Evolutionary conservation across 352 stramenopile genomes (phyloP), one percentile per base, ranked within the genome.

Genomic region (Phytopythium ostracodes): DNA sequence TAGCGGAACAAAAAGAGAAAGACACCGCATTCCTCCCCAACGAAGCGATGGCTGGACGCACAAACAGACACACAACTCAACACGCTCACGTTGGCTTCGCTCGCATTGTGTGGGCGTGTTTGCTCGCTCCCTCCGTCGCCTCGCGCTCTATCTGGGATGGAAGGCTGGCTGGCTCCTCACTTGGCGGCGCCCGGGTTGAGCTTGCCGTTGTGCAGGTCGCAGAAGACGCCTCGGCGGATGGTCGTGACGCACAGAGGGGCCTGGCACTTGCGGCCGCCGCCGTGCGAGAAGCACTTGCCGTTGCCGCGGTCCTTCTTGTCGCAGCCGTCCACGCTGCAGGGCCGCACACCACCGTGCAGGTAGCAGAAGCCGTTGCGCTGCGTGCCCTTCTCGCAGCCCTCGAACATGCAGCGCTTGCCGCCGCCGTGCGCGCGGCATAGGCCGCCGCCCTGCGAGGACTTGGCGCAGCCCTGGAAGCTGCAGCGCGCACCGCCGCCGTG

Each of bases 221-320:
- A 92, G 64, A 75, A 87, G 17, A 71, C 72, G 22, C 83, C 81
- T 38, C 82, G 72, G 35, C 83, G 81, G 53, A 89, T 88, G 38
- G 73, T 91, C 42, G 72, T 78, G n/a, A 81, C 70, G 71, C 84
- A 92, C 64, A 79, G 73, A 35, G 75, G 68, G 3, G 77, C 70
- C 56, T 91, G 77, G 67, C 84, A 92, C 49, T 81, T 81, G 63
- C 81, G 81, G 57, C 84, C 82, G 46, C 83, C 84, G 20, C 84
- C 82, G 63, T 92, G 84, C 2, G 79, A 83, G 36, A 91, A 90
- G 74, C 84, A 93, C 66, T 89, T 89, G 69, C 84, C 84, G 51
- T 91, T 92, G 59, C 84, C 84, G n/a, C 84, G 80, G 69, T 93
- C 84, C 60, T 92, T 92, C 65, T 89, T 89, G 52, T 88, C 76